Conservation (phyloP, 106 monocot genomes). For the Apostasia shenzhenica region DNA sequence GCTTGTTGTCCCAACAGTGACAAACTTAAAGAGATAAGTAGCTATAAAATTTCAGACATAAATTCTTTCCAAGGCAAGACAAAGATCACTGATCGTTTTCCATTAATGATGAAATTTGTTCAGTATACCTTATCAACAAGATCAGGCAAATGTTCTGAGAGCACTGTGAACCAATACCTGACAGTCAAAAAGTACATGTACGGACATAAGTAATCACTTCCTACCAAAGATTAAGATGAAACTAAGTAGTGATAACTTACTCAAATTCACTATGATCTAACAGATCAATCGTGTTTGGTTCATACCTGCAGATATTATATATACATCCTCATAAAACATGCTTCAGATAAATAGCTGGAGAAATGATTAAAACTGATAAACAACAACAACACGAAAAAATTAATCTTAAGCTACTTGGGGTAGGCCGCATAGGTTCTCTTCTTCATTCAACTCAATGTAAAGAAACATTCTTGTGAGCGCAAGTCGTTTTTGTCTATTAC, state of each 20-base stretch:
- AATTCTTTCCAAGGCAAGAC: neutral
- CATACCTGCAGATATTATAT: slow-evolving; percentile 63
- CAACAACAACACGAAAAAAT: too few species aligned
- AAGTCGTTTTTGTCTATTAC: too few species aligned
- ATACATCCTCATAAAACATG: neutral
- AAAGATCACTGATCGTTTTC: neutral
- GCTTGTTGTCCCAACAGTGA: too few species aligned
- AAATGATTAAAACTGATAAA: too few species aligned
- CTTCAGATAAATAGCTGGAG: neutral
- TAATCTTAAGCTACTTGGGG: too few species aligned
- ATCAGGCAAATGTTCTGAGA: slow-evolving; percentile 87
- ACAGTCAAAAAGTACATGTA: neutral
- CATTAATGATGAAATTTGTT: neutral
- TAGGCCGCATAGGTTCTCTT: too few species aligned
- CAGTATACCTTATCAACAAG: slow-evolving; percentile 90
- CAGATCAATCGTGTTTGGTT: slow-evolving; percentile 97
- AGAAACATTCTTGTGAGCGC: too few species aligned
- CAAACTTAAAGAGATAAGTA: too few species aligned
- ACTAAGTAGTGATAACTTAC: slow-evolving; percentile 36
- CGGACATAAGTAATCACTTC: slow-evolving; percentile 4
- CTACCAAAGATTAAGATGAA: neutral
- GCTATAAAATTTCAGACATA: neutral
- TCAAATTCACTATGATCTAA: slow-evolving; percentile 77
- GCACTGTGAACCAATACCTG: slow-evolving; percentile 91
- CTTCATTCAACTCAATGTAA: too few species aligned